A percentile compares a stretch with the other conserved stretches of the same genome.
phyloP scores from a whole-genome alignment of 2,329 filamentous ascomycete species.

The Hansfordia pulvinata region DNA sequence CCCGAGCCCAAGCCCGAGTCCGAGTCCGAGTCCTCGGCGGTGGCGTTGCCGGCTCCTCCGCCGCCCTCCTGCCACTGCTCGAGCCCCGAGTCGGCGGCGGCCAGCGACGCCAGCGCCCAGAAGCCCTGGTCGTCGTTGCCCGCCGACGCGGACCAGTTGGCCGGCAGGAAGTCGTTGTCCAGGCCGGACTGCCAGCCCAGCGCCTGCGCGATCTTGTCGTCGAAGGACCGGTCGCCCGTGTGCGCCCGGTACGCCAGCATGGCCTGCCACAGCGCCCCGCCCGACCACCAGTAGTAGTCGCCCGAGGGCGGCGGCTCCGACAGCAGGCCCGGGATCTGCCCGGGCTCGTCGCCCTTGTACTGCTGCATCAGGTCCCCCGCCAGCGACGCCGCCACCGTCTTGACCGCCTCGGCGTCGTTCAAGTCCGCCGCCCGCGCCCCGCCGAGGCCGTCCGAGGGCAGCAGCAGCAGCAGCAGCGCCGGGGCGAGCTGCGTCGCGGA shows the following conservation, averaged over 20 bases:
- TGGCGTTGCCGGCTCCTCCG: too few species aligned
- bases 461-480: too few species aligned
- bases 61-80: too few species aligned
- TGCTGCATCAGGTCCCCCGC: conserved; percentile 13
- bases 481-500: too few species aligned
- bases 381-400: too few species aligned
- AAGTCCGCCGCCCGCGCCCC: too few species aligned
- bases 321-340: conserved; percentile 11
- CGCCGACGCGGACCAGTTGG: conserved; percentile 18
- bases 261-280: conserved; percentile 31
- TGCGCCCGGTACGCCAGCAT: conserved; percentile 38
- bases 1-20: too few species aligned
- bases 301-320: conserved; percentile 5
- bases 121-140: conserved; percentile 45
- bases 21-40: too few species aligned
- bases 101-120: conserved; percentile 50
- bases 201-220: conserved; percentile 26
- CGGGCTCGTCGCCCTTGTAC: conserved; percentile 11
- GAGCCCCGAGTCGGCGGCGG: conserved; percentile 45
- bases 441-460: too few species aligned
- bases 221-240: conserved; percentile 34
- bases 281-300: conserved; percentile 40
- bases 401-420: too few species aligned
- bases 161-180: conserved; percentile 26
- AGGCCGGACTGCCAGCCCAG: conserved; percentile 27